Conservation (phyloP, 306 rosid genomes). For the Fagus crenata region DNA sequence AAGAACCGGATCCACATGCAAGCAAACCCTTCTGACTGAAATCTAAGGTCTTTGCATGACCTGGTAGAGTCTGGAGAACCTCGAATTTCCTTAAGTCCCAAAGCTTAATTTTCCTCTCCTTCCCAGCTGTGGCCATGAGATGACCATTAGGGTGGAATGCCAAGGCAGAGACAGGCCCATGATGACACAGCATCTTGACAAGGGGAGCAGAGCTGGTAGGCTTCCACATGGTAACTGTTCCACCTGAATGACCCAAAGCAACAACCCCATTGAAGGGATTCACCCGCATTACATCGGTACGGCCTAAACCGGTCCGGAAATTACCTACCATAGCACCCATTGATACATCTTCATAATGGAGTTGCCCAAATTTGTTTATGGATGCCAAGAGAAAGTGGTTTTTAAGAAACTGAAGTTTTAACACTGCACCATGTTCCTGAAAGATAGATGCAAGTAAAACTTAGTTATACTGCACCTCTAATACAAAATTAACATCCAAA, state of each 20-base stretch:
- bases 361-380: constrained; percentile 76
- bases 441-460: constrained; percentile 12
- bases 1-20: constrained; percentile 66
- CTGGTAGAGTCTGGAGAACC: constrained; percentile 62
- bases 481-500: constrained; percentile 7
- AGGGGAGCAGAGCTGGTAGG: constrained; percentile 80
- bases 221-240: constrained; percentile 89
- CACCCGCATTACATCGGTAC: constrained; percentile 80
- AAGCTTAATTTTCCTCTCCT: constrained; percentile 72
- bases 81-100: constrained; percentile 93
- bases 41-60: constrained; percentile 78
- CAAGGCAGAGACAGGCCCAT: constrained; percentile 67
- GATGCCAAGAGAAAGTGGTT: constrained; percentile 81
- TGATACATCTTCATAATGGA: constrained; percentile 86
- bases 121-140: constrained; percentile 91
- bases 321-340: constrained; percentile 57
- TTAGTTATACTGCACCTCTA: constrained; percentile 24
- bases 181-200: constrained; percentile 85
- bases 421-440: constrained; percentile 85
- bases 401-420: constrained; percentile 74
- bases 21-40: constrained; percentile 92
- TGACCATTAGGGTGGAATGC: constrained; percentile 87
- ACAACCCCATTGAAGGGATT: constrained; percentile 70
- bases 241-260: constrained; percentile 84
- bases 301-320: constrained; percentile 72